phyloP scores from a whole-genome alignment of 1,284 basidiomycete genomes.

The Chalciporus sp. region DNA sequence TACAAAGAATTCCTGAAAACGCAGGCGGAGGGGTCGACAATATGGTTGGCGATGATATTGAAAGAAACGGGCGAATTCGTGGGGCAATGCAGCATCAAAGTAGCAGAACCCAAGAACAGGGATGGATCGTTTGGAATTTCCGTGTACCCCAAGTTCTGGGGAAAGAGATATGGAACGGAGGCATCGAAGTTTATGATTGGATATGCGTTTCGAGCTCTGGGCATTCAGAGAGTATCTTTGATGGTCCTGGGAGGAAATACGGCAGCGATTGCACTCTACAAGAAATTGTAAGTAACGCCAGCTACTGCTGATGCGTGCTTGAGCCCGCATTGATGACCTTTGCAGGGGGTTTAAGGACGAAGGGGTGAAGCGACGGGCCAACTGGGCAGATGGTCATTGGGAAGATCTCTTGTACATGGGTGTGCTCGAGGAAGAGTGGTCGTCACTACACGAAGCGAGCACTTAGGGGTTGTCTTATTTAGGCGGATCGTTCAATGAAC shows the following conservation, averaged over 20 bases:
- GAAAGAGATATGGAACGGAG: conserved; percentile 28
- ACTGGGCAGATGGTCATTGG: conserved; percentile 12
- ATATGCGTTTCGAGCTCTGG: conserved; percentile 26
- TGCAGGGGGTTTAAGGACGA: conserved; percentile 15
- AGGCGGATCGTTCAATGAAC: not conserved
- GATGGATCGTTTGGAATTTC: conserved; percentile 21
- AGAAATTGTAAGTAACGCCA: conserved; percentile 22
- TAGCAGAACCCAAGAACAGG: conserved; percentile 26
- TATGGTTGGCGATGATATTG: conserved; percentile 30
- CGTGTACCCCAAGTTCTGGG: conserved; percentile 21
- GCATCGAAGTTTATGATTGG: conserved; percentile 21
- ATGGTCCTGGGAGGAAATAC: conserved; percentile 19
- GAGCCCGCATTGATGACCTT: not conserved
- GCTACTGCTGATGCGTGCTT: not conserved
- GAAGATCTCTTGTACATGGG: conserved; percentile 15
- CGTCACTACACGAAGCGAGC: conserved; percentile 6
- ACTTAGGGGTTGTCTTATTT: conserved; percentile 4
- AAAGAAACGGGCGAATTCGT: conserved; percentile 29
- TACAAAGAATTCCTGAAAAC: conserved; percentile 27
- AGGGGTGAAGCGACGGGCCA: conserved; percentile 13
- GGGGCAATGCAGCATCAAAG: conserved; percentile 29
- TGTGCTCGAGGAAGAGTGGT: conserved; percentile 16
- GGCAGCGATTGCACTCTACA: conserved; percentile 21
- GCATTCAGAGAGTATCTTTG: conserved; percentile 25
- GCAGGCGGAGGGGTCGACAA: conserved; percentile 23